Base-by-base conservation (phyloP, 2,329 filamentous ascomycete genomes). In the Huntiella savannae region DNA sequence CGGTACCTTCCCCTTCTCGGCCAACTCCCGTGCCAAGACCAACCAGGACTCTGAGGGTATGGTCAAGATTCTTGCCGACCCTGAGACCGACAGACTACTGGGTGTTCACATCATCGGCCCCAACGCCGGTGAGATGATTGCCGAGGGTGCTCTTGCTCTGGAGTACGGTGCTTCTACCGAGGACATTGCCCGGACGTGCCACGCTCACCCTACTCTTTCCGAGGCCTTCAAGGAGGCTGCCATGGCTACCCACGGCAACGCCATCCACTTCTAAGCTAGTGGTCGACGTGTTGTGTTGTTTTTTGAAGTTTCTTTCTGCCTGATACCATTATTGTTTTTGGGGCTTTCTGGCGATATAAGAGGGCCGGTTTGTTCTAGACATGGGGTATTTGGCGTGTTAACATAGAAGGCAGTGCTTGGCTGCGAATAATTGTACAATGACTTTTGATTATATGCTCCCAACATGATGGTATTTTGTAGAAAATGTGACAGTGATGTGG, bases 161-260 rank as follows among this genome's bases (percentile, higher is more conserved):
- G 91, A 98, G 69, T 98, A 98, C 59, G 91, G 91, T 53, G 91
- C 91, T 28, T 91, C 82, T 53, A 87, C 78, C 57, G 91, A 98
- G 69, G 91, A 95, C 63, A 84, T 94, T 60, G 86, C 81, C 51
- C 77, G 91, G 59, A 96, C 91, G 53, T 91, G 84, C 66, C 91
- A 98, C 66, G 91, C 91, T 47, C 91, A 98, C 68, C 91, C 91
- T 48, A 95, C 87, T 44, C 73, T 98, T 50, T 79, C 88, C 17
- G 91, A 98, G 70, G 91, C 91, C 39, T 96, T 98, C 75, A 98
- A 98, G 74, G 91, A 98, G 75, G 91, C 91, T 58, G 91, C 91
- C 55, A 96, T 98, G 91, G 83, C 85, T 52, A 95, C 88, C 43
- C 86, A 93, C 69, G 76, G 79, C 58, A 91, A 94, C 71, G 80